Percentiles rank a stretch among this genome's conserved stretches.
Evolutionary conservation across 2,329 filamentous ascomycete species (phyloP).

Genomic region (Fonsecaea monophora): DNA sequence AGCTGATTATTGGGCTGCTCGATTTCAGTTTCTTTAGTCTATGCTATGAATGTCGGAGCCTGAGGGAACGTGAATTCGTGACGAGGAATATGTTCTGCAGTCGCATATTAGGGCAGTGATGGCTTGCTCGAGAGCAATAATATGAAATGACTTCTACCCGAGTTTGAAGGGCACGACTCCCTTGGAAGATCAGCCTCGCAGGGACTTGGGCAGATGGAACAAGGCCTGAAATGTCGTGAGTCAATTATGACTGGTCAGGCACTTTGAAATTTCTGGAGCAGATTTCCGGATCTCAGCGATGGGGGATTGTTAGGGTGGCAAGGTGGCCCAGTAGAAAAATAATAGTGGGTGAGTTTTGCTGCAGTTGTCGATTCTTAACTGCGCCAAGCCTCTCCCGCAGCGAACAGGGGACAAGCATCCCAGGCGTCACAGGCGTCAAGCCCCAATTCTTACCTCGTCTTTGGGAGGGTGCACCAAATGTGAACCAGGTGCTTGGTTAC

Average conservation of each 20-base stretch:
- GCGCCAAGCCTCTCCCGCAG: not conserved
- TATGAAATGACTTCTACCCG: not conserved
- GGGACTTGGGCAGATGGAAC: not conserved
- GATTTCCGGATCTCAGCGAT: not conserved
- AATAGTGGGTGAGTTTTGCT: not conserved
- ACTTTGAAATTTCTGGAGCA: conserved; percentile 8
- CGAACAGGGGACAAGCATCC: not conserved
- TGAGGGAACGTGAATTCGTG: not conserved
- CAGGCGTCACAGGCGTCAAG: not conserved
- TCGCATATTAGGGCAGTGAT: conserved; percentile 7
- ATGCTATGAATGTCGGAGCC: not conserved
- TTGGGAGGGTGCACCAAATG: not conserved
- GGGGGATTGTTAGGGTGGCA: not conserved
- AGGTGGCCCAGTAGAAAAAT: not conserved
- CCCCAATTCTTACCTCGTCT: not conserved
- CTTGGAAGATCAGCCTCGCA: conserved; percentile 10
- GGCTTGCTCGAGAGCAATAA: not conserved
- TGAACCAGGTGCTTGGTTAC: not conserved
- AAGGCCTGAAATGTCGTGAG: conserved; percentile 19
- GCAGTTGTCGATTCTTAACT: not conserved
- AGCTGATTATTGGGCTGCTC: not conserved
- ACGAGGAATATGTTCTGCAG: not conserved
- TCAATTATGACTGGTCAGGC: conserved; percentile 27
- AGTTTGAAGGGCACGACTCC: not conserved
- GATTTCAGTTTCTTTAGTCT: not conserved